Base-by-base conservation (phyloP, 2,329 filamentous ascomycete species). In the Emergomyces orientalis region DNA sequence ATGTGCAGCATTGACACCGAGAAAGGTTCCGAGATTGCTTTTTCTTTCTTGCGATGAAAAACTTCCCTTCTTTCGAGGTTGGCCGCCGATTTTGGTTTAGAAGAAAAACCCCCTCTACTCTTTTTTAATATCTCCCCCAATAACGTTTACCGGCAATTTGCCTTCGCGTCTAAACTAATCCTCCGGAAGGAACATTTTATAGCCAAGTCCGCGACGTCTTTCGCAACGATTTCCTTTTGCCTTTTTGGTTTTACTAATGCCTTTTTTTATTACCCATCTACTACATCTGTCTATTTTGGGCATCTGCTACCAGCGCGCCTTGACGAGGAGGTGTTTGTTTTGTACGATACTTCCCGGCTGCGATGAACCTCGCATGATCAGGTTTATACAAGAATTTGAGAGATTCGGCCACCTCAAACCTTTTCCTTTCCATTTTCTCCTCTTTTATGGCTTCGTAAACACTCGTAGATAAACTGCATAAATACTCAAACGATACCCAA, bases 11-110 rank as follows among this genome's bases (percentile, higher is more conserved):
- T 67, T 72, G 69, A 73, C 71, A 69, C 65, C 65, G 66, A 67
- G 67, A 67, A 67, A 65, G 63, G 59, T 45, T 59, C 61, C 62
- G 63, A 55, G 64, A 62, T 68, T 58, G 61, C 55, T 52, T 63
- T 67, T 66, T 62, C 66, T 70, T 68, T 37, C 39, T 60, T 22
- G 22, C 27, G 13, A 64, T 30, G 39, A 65, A 63, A 52, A 61
- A 62, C 69, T 76, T 75, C 76, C 69, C 71, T 73, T 72, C 72
- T 75, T 64, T 71, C 71, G 77, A 80, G 78, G 77, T 76, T 78
- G 78, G 79, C 76, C 76, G 73, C 73, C 71, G 57, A 62, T 68
- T 77, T 72, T 72, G 74, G 77, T 77, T 76, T 76, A 71, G 67
- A 71, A 61, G 51, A 56, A 56, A 68, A 64, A 71, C 69, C 68